Evolutionary conservation across 2,329 filamentous ascomycete species (phyloP).

Genomic region (Apiospora malaysiana): DNA sequence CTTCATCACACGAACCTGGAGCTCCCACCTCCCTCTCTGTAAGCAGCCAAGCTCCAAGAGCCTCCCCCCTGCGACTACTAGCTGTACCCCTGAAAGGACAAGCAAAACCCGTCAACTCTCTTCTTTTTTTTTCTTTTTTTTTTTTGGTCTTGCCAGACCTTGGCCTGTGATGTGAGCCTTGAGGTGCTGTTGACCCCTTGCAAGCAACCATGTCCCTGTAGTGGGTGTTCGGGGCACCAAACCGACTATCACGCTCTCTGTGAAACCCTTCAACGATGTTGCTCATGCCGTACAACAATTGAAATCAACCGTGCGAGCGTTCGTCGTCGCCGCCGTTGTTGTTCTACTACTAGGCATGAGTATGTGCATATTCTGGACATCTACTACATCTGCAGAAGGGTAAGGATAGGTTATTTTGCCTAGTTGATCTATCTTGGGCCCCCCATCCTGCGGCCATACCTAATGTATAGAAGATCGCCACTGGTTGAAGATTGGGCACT

Average conservation of each 20-base stretch:
- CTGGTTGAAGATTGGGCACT: background rate
- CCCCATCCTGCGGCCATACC: conserved; percentile 9
- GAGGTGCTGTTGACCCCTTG: background rate
- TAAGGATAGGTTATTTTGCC: background rate
- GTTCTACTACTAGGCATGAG: too few relatives aligned
- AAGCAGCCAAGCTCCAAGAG: background rate
- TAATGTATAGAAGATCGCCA: background rate
- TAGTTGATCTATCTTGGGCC: background rate
- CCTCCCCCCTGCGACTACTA: background rate
- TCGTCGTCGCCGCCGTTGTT: background rate
- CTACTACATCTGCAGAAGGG: background rate
- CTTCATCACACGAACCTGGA: conserved; percentile 5
- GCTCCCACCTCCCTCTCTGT: background rate
- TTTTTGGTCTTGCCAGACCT: too few relatives aligned
- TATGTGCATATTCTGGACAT: background rate
- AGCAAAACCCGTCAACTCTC: conserved; percentile 2
- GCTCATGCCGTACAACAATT: conserved; percentile 4
- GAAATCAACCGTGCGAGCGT: conserved; percentile 1
- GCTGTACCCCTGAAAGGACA: conserved; percentile 5
- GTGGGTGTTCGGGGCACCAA: background rate
- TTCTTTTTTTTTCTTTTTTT: too few relatives aligned
- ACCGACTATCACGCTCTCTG: conserved; percentile 5
- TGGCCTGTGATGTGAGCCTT: conserved; percentile 7
- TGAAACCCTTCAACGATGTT: background rate
- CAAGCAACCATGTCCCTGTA: background rate